Conservation (phyloP, 169 alveolate genomes). For the Ichthyophthirius multifiliis region DNA sequence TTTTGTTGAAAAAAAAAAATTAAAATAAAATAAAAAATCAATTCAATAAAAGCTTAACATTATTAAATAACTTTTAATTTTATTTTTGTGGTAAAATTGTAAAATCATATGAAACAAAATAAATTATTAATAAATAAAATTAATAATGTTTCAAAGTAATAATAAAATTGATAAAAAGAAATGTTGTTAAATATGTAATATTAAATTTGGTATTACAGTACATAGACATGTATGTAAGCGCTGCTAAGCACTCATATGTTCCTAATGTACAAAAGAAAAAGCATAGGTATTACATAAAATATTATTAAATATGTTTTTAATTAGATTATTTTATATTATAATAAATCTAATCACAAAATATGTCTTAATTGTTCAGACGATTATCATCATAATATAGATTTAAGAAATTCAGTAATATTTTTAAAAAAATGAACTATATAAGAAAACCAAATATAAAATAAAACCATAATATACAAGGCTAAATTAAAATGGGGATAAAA, state of each 20-base stretch:
- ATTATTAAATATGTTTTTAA: not conserved
- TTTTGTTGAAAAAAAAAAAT: no score
- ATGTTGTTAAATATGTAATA: not conserved
- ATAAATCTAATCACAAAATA: not conserved
- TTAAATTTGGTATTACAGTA: not conserved
- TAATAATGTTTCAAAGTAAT: no score
- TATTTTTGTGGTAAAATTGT: no score
- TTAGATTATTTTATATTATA: not conserved
- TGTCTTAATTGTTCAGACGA: constrained; percentile 1
- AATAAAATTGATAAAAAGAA: not conserved
- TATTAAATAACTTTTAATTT: no score
- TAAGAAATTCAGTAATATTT: not conserved
- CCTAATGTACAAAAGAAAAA: not conserved
- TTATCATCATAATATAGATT: not conserved
- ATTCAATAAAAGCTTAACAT: no score
- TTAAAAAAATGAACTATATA: not conserved
- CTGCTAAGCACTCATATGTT: not conserved
- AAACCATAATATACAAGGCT: not conserved
- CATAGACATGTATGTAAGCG: not conserved
- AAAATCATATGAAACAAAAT: no score
- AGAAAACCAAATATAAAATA: no score
- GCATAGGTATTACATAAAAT: not conserved
- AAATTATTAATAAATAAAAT: no score
- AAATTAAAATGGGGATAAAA: not conserved
- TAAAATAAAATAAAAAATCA: no score